phyloP scores from a whole-genome alignment of 2,329 filamentous ascomycete species.

The Diaporthe batatas region DNA sequence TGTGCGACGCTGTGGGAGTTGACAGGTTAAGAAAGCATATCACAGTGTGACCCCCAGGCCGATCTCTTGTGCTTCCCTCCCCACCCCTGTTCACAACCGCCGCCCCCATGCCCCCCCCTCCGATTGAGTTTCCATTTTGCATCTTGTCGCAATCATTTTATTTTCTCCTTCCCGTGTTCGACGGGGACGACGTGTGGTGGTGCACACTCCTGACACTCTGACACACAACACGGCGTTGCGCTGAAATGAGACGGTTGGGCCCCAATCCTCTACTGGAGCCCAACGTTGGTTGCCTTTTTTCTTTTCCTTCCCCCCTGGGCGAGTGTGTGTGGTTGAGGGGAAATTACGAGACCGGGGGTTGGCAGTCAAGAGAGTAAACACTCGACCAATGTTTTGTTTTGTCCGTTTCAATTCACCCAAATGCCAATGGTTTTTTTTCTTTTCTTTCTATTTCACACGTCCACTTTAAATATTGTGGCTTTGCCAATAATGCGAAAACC shows the following conservation, averaged over 20 bases:
- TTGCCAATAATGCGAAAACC: constrained; percentile 3
- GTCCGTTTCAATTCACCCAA: constrained; percentile 23
- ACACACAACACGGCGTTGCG: background rate
- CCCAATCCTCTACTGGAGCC: constrained; percentile 8
- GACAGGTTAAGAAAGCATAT: constrained; percentile 7
- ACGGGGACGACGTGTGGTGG: background rate
- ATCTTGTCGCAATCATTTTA: constrained; percentile 19
- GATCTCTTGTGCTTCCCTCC: constrained; percentile 8
- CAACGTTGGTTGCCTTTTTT: background rate
- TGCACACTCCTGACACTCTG: too few species aligned
- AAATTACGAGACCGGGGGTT: constrained; percentile 24
- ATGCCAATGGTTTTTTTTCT: background rate
- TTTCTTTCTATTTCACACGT: constrained; percentile 6
- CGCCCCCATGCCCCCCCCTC: background rate
- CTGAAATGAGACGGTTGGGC: constrained; percentile 29
- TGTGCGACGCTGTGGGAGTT: background rate
- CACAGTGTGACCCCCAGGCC: background rate
- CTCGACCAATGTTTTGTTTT: constrained; percentile 6
- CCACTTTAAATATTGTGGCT: constrained; percentile 22
- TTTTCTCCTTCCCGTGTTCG: background rate
- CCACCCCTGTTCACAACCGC: background rate
- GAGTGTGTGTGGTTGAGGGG: background rate
- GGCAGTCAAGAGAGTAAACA: constrained; percentile 8
- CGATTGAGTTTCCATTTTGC: constrained; percentile 26
- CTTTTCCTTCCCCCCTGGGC: background rate